A percentile compares a stretch with the other conserved stretches of the same genome.
phyloP scores from a whole-genome alignment of 306 rosid species.

The Pachyrhizus erosus region DNA sequence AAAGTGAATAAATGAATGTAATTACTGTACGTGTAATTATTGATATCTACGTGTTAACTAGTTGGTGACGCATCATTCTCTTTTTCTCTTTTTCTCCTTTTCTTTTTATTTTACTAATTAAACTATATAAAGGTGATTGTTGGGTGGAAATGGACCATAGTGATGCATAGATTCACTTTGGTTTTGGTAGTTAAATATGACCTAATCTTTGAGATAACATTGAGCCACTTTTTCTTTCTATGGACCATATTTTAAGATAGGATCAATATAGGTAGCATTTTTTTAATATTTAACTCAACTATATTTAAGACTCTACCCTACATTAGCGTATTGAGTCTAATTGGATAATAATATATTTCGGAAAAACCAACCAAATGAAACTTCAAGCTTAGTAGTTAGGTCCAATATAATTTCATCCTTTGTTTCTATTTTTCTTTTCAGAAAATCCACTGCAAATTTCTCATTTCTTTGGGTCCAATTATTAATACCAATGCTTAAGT shows the following conservation, averaged over 20 bases:
- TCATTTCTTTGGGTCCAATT: not conserved
- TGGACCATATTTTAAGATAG: no score
- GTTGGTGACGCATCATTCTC: slow-evolving; percentile 35
- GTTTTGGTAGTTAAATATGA: not conserved
- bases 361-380: not conserved
- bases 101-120: slow-evolving; percentile 27
- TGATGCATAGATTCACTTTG: slow-evolving; percentile 6
- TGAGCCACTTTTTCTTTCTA: not conserved
- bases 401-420: not conserved
- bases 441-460: not conserved
- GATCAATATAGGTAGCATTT: no score
- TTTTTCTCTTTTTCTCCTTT: slow-evolving; percentile 25
- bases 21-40: not conserved
- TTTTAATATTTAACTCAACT: no score
- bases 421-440: no score
- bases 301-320: no score
- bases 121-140: slow-evolving; percentile 13
- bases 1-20: slow-evolving; percentile 28
- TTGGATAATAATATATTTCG: no score
- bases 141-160: slow-evolving; percentile 33
- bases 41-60: slow-evolving; percentile 11
- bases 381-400: not conserved
- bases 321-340: no score
- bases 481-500: not conserved
- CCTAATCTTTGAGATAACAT: not conserved